Evolutionary conservation across 495 filamentous ascomycete species (phyloP).

Genomic region (Elasticomyces elasticus): DNA sequence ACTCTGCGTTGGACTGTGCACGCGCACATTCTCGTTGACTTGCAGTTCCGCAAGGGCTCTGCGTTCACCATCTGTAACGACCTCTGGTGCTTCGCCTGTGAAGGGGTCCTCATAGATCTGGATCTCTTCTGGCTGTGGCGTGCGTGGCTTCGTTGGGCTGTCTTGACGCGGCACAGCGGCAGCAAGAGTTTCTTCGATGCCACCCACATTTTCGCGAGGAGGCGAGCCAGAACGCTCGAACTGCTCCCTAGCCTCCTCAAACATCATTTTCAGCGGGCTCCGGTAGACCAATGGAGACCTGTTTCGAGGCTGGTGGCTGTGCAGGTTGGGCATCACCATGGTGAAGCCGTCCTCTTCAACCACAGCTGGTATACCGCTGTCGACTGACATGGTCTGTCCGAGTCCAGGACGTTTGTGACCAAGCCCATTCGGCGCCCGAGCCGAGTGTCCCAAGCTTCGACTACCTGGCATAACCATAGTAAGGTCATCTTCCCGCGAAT

Average conservation of each 20-base stretch:
- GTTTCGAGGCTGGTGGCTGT: conserved; percentile 1
- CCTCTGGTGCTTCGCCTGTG: conserved; percentile 19
- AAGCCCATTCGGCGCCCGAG: conserved; percentile 3
- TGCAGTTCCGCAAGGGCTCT: conserved; percentile 33
- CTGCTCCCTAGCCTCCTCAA: conserved; percentile 16
- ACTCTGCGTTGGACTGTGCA: conserved; percentile 24
- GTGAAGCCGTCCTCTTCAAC: conserved; percentile 35
- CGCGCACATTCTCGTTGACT: conserved; percentile 32
- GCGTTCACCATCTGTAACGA: conserved; percentile 19
- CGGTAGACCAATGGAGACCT: conserved; percentile 17
- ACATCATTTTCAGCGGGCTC: conserved; percentile 19
- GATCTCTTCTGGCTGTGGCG: conserved; percentile 25
- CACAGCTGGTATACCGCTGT: conserved; percentile 24
- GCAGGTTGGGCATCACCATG: conserved; percentile 33
- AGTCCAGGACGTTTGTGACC: conserved; percentile 24
- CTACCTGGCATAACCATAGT: conserved; percentile 32
- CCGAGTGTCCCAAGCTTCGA: conserved; percentile 1
- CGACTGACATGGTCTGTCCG: conserved; percentile 27
- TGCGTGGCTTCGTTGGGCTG: conserved; percentile 10
- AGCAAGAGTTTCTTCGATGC: conserved; percentile 11
- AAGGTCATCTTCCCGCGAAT: conserved; percentile 27
- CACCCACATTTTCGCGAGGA: conserved; percentile 1
- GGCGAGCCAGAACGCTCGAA: conserved; percentile 11
- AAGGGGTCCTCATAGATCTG: conserved; percentile 37
- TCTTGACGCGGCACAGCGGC: not conserved